Evolutionary conservation across 2,329 filamentous ascomycete genomes (phyloP).

Genomic region (Balansia obtecta): DNA sequence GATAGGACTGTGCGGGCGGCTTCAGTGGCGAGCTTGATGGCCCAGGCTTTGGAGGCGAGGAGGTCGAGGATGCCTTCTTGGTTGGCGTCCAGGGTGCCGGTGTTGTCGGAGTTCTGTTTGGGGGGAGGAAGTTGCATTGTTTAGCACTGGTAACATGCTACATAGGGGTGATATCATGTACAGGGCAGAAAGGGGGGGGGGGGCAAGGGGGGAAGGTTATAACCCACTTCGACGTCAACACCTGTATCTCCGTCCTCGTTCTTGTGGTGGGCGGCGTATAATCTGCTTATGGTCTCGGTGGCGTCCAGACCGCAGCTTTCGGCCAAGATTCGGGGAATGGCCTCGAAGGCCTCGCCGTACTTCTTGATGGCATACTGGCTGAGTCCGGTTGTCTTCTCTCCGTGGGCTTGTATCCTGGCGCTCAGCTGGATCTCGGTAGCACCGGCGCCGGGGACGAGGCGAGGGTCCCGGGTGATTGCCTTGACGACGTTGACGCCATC

Average conservation of each 20-base stretch:
- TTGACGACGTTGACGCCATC: slow-evolving; percentile 98
- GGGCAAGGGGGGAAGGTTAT: not conserved
- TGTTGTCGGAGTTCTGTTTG: slow-evolving; percentile 56
- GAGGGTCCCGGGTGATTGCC: slow-evolving; percentile 86
- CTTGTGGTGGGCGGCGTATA: slow-evolving; percentile 90
- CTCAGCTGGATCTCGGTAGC: slow-evolving; percentile 90
- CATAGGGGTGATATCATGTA: not conserved
- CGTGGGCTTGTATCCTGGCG: slow-evolving; percentile 79
- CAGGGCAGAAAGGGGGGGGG: not conserved
- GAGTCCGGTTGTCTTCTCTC: slow-evolving; percentile 84
- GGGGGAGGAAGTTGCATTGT: not conserved
- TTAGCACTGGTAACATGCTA: slow-evolving; percentile 5
- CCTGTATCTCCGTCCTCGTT: slow-evolving; percentile 81
- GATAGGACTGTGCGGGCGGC: slow-evolving; percentile 86
- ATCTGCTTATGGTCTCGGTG: slow-evolving; percentile 83
- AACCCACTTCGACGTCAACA: slow-evolving; percentile 71
- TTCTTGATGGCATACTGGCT: slow-evolving; percentile 96
- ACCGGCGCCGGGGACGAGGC: slow-evolving; percentile 86
- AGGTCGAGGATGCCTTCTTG: slow-evolving; percentile 87
- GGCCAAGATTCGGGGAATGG: slow-evolving; percentile 84
- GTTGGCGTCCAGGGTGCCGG: slow-evolving; percentile 73
- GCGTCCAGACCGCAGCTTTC: slow-evolving; percentile 93
- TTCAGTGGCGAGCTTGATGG: slow-evolving; percentile 92
- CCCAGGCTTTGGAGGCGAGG: slow-evolving; percentile 87
- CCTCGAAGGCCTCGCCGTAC: slow-evolving; percentile 94